phyloP scores from a whole-genome alignment of 495 filamentous ascomycete genomes.

The Mycothermus thermophilus region DNA sequence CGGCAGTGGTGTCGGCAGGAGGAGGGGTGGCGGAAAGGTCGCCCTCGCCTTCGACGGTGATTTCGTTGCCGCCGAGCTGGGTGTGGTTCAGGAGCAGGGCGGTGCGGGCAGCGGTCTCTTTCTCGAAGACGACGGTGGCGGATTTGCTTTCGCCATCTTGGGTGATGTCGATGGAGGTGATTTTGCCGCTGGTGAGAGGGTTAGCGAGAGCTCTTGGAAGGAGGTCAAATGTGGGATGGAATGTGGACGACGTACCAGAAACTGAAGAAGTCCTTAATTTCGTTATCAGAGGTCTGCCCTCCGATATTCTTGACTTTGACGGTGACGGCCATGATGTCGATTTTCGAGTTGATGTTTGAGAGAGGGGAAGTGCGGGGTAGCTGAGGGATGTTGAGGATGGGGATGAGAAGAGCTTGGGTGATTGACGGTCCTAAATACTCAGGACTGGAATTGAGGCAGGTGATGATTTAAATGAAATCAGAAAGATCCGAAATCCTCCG shows the following conservation, averaged over 20 bases:
- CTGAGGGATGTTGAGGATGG: too few relatives aligned
- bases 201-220: constrained; percentile 9
- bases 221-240: neutral
- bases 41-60: constrained; percentile 59
- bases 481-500: too few relatives aligned
- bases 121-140: constrained; percentile 89
- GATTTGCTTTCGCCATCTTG: constrained; percentile 53
- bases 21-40: constrained; percentile 34
- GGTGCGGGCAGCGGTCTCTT: constrained; percentile 87
- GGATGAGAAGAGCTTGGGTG: too few relatives aligned
- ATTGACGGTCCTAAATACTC: too few relatives aligned
- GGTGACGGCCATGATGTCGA: constrained; percentile 20
- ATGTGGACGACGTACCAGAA: constrained; percentile 59
- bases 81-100: constrained; percentile 94
- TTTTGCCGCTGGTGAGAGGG: constrained; percentile 61
- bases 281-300: constrained; percentile 64
- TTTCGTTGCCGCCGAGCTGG: constrained; percentile 67
- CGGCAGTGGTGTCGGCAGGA: constrained; percentile 22
- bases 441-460: too few relatives aligned
- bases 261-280: constrained; percentile 93
- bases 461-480: too few relatives aligned
- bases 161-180: constrained; percentile 64
- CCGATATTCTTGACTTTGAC: constrained; percentile 70
- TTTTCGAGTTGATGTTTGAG: too few relatives aligned
- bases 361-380: too few relatives aligned